Evolutionary conservation across 2,329 filamentous ascomycete genomes (phyloP).

Genomic region (Septoria petroselini): DNA sequence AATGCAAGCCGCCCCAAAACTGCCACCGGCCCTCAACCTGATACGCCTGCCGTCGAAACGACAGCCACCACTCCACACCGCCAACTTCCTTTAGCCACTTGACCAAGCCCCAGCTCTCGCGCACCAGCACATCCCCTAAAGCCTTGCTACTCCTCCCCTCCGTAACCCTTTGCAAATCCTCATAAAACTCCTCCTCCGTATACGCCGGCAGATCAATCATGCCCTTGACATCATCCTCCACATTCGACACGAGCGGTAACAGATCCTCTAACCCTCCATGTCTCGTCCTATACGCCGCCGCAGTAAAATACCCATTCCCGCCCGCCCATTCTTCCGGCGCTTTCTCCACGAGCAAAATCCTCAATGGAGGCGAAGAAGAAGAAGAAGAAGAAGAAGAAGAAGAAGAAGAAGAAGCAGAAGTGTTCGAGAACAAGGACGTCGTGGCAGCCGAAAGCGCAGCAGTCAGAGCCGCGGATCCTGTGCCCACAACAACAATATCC

Average conservation of each 20-base stretch:
- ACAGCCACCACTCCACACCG: slow-evolving; percentile 45
- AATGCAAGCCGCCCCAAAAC: slow-evolving; percentile 65
- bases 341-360: slow-evolving; percentile 59
- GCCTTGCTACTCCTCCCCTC: slow-evolving; percentile 51
- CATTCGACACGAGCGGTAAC: slow-evolving; percentile 61
- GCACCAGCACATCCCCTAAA: slow-evolving; percentile 51
- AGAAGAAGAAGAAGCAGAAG: too few species aligned
- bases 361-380: slow-evolving; percentile 35
- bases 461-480: slow-evolving; percentile 63
- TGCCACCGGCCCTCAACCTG: slow-evolving; percentile 58
- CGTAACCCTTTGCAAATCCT: slow-evolving; percentile 58
- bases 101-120: slow-evolving; percentile 32
- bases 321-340: slow-evolving; percentile 58
- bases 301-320: slow-evolving; percentile 64
- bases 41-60: slow-evolving; percentile 65
- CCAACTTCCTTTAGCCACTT: slow-evolving; percentile 33
- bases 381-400: too few species aligned
- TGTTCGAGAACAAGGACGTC: too few species aligned
- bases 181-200: slow-evolving; percentile 52
- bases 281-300: slow-evolving; percentile 59
- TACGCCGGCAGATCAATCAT: slow-evolving; percentile 61
- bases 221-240: slow-evolving; percentile 45
- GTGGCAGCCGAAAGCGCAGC: slow-evolving; percentile 56
- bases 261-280: slow-evolving; percentile 57
- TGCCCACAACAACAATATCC: slow-evolving; percentile 56